Conservation (phyloP, 1,284 basidiomycete genomes). For the Ustilago curta region DNA sequence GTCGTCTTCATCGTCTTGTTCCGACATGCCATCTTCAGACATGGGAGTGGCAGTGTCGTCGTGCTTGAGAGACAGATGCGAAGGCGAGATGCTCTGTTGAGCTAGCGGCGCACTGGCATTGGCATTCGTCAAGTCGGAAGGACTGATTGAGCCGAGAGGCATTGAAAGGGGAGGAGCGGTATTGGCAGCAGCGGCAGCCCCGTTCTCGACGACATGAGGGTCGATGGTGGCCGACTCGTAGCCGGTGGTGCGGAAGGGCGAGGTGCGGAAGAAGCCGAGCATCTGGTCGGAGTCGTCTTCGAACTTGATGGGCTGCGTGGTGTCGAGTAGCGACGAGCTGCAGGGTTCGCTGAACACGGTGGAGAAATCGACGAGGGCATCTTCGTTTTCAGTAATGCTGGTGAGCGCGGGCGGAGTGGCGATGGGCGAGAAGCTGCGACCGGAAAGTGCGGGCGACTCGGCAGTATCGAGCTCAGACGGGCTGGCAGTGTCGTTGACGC, state of each 20-base stretch:
- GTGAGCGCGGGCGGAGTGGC: conserved; percentile 34
- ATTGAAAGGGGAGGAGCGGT: conserved; percentile 12
- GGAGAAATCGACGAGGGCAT: conserved; percentile 32
- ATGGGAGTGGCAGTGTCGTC: conserved; percentile 31
- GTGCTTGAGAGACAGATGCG: conserved; percentile 10
- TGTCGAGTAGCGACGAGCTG: conserved; percentile 21
- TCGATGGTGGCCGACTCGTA: conserved; percentile 47
- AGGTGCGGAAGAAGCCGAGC: conserved; percentile 42
- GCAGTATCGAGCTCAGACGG: conserved; percentile 41
- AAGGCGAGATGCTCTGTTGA: conserved; percentile 4
- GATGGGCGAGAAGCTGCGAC: conserved; percentile 38
- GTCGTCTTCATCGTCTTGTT: conserved; percentile 44
- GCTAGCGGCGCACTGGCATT: neutral
- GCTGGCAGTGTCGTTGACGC: conserved; percentile 10
- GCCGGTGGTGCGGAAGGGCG: conserved; percentile 41
- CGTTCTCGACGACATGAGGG: conserved; percentile 46
- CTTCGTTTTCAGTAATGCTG: conserved; percentile 24
- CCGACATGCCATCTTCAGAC: conserved; percentile 50
- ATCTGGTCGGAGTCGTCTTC: conserved; percentile 34
- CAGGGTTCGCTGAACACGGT: conserved; percentile 36
- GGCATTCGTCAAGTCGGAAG: conserved; percentile 7
- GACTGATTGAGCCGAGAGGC: conserved; percentile 26
- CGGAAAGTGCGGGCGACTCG: conserved; percentile 42
- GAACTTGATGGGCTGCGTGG: conserved; percentile 26
- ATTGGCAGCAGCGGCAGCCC: neutral